Evolutionary conservation across 164 flowering plant species (phyloP).

Genomic region (Nymphaea colorata): DNA sequence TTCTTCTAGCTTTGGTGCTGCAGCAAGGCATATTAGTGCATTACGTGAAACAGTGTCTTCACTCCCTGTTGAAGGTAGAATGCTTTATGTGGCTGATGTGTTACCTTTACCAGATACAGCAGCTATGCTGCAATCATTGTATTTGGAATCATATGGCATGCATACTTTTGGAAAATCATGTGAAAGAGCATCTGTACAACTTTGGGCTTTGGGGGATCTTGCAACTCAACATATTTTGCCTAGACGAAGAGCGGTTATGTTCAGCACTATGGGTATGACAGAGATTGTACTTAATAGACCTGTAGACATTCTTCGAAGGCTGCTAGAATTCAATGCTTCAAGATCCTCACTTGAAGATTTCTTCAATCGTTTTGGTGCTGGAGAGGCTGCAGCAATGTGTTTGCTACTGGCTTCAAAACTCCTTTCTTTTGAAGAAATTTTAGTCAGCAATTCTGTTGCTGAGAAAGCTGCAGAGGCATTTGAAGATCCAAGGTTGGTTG

Average conservation of each 20-base stretch:
- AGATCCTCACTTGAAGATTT: slow-evolving; percentile 82
- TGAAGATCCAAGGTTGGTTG: slow-evolving; percentile 93
- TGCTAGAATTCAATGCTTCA: slow-evolving; percentile 71
- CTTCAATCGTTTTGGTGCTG: slow-evolving; percentile 89
- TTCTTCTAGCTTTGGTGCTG: slow-evolving; percentile 35
- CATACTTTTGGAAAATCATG: slow-evolving; percentile 40
- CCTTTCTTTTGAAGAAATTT: slow-evolving; percentile 42
- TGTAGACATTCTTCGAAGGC: slow-evolving; percentile 72
- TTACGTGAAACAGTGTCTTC: slow-evolving; percentile 72
- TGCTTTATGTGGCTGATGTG: slow-evolving; percentile 87
- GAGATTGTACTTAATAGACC: slow-evolving; percentile 89
- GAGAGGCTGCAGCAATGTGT: slow-evolving; percentile 97
- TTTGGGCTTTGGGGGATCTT: slow-evolving; percentile 92
- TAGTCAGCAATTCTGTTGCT: slow-evolving; percentile 56
- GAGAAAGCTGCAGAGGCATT: slow-evolving; percentile 96
- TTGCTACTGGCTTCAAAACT: slow-evolving; percentile 78
- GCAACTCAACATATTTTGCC: slow-evolving; percentile 85
- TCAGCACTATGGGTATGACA: slow-evolving; percentile 96
- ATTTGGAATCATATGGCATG: slow-evolving; percentile 58
- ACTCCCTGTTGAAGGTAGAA: slow-evolving; percentile 82
- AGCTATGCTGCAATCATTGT: slow-evolving; percentile 60
- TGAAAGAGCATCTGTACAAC: slow-evolving; percentile 55
- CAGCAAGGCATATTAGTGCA: slow-evolving; percentile 16
- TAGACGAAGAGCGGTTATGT: slow-evolving; percentile 67
- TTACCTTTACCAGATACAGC: slow-evolving; percentile 64